phyloP scores from a whole-genome alignment of 345 rosid genomes.

The Citrus glauca region DNA sequence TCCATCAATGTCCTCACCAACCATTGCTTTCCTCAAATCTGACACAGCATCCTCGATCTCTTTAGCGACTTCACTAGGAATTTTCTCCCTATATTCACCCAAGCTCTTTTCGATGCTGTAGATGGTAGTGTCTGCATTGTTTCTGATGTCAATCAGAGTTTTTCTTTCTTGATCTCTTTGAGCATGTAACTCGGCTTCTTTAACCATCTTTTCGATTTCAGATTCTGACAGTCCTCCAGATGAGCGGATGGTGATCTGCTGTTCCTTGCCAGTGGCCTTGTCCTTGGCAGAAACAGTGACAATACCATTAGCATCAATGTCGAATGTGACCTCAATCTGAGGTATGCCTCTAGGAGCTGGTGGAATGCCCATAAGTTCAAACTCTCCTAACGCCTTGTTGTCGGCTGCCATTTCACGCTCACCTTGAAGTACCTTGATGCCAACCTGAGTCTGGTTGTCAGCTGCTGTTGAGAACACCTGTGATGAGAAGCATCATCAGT shows the following conservation, averaged over 20 bases:
- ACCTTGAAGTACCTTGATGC: slow-evolving; percentile 85
- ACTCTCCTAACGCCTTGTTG: slow-evolving; percentile 76
- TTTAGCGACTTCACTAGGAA: too few relatives aligned
- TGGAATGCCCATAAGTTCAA: slow-evolving; percentile 78
- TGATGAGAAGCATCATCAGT: neutral
- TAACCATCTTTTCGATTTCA: slow-evolving; percentile 84
- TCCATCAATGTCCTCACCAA: too few relatives aligned
- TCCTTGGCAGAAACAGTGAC: slow-evolving; percentile 92
- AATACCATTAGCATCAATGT: slow-evolving; percentile 88
- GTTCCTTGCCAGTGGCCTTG: slow-evolving; percentile 73
- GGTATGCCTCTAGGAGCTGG: slow-evolving; percentile 86
- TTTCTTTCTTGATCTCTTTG: slow-evolving; percentile 80
- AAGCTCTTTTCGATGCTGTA: neutral
- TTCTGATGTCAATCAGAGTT: slow-evolving; percentile 49
- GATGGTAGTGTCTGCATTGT: neutral
- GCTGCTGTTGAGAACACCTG: slow-evolving; percentile 90
- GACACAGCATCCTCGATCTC: too few relatives aligned
- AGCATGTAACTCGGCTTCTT: slow-evolving; percentile 71
- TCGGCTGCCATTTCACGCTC: slow-evolving; percentile 87
- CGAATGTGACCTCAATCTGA: slow-evolving; percentile 84
- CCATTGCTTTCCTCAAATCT: too few relatives aligned
- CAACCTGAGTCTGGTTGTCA: slow-evolving; percentile 85
- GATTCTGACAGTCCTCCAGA: slow-evolving; percentile 87
- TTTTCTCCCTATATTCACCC: neutral
- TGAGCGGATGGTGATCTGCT: slow-evolving; percentile 84